Base-by-base conservation (phyloP, 1,284 basidiomycete genomes). In the Baeospora myosura region DNA sequence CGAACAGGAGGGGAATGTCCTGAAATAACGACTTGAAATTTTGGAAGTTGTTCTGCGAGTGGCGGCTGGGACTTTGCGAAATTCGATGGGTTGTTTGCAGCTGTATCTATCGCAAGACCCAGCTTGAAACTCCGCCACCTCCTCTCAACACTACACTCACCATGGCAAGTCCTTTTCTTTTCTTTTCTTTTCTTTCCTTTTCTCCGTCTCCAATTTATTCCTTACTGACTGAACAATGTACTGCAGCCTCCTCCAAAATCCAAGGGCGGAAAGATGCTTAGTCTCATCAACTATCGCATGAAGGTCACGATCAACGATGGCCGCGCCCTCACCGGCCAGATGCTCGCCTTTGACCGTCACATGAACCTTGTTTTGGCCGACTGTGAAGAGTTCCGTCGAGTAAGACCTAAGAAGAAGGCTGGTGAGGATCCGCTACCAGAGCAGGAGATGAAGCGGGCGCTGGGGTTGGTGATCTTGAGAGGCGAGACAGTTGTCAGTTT, bases 361-460 rank as follows among this genome's bases (percentile, higher is more conserved):
- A 98, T 98, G 95, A 99, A 99, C 69, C 76, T 99, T 53, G 96
- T 99, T 39, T 71, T 99, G 42, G 92, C 94, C 10, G 95, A 98
- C 54, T 96, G 93, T 60, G 93, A 96, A 67, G 95, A 96, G 64
- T 96, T 96, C 61, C 70, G 93, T 56, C 81, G 87, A 49, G 81
- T 96, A 35, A 80, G 86, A 51, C 84, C 85, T 35, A 90, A 91
- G 69, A 88, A 87, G 70, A 88, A 89, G 65, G 59, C 75, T 10
- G 85, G 83, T 23, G 83, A 88, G 61, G 82, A 85, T 54, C 72
- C 85, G 4, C 80, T 83, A 2, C 81, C 88, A 0, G 81, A 88
- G 58, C 89, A 95, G 59, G 94, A 98, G 70, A 86, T 97, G 73
- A 99, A 98, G 69, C 81, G 96, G 45, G 84, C 91, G 0, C 76